Percentiles rank a stretch among this genome's conserved stretches.
These are phyloP conservation scores for Fusarium veterinarium DNA, from an alignment of 2,329 filamentous ascomycete genomes.

Conservation along the genomic window DNA sequence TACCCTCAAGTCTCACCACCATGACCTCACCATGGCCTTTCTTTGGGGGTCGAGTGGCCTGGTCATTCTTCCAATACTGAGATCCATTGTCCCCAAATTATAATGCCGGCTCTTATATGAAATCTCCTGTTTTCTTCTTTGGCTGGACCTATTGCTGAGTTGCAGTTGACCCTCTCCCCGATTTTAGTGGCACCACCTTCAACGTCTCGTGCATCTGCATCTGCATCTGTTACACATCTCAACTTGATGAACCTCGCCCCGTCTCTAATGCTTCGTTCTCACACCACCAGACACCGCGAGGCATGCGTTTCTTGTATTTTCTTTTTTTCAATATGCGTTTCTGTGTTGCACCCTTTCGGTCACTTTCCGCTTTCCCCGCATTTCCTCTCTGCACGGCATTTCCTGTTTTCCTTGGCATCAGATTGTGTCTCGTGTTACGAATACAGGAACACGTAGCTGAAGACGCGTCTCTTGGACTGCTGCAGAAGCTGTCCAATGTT, in stretches of 20 bases:
- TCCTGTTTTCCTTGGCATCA: not conserved
- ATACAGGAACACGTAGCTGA: not conserved
- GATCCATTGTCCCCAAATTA: slow-evolving; percentile 3
- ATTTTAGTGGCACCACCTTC: slow-evolving; percentile 31
- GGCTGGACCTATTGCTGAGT: slow-evolving; percentile 3
- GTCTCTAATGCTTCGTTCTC: slow-evolving; percentile 8
- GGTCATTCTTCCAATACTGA: slow-evolving; percentile 12
- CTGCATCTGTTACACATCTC: slow-evolving; percentile 19
- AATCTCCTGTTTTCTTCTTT: not conserved
- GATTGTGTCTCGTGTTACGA: not conserved
- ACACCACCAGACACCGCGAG: slow-evolving; percentile 1
- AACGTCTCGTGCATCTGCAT: slow-evolving; percentile 7
- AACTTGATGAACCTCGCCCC: not conserved
- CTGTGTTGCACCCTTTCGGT: slow-evolving; percentile 11
- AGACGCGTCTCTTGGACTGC: not conserved
- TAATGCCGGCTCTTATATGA: not conserved
- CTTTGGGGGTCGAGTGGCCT: slow-evolving; percentile 1
- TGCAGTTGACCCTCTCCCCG: slow-evolving; percentile 2
- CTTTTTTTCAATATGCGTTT: not conserved
- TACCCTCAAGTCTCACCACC: slow-evolving; percentile 36
- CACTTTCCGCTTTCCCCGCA: slow-evolving; percentile 28
- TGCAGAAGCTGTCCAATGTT: not conserved
- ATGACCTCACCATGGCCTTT: slow-evolving; percentile 42
- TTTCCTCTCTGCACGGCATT: not conserved
- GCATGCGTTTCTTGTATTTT: slow-evolving; percentile 4